Evolutionary conservation across 2,329 filamentous ascomycete species (phyloP).

Genomic region (Alternaria consortialis): DNA sequence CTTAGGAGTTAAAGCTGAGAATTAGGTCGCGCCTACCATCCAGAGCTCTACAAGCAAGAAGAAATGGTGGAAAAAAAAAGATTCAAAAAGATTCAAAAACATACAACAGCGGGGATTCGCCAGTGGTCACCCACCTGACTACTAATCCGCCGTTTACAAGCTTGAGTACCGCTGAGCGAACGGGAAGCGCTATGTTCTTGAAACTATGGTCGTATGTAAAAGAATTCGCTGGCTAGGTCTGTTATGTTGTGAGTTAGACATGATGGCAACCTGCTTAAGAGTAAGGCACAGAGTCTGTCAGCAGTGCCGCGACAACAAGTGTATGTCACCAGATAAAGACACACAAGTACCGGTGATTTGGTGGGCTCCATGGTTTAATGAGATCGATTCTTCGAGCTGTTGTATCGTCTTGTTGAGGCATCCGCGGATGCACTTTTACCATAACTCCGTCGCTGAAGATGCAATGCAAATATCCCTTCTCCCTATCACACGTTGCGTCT

Average conservation of each 20-base stretch:
- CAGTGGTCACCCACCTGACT: not conserved
- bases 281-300: not conserved
- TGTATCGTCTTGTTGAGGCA: not conserved
- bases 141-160: not conserved
- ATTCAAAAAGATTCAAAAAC: not conserved
- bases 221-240: too few species aligned
- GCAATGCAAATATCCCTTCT: conserved; percentile 11
- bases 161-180: conserved; percentile 1
- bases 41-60: not conserved
- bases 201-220: conserved; percentile 3
- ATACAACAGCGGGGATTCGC: not conserved
- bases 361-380: not conserved
- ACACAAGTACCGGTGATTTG: not conserved
- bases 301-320: not conserved
- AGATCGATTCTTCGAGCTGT: conserved; percentile 4
- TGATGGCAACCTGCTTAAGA: not conserved
- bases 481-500: not conserved
- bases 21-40: not conserved
- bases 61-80: not conserved
- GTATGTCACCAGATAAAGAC: not conserved
- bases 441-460: conserved; percentile 41
- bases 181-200: not conserved
- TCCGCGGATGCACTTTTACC: conserved; percentile 18
- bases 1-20: too few species aligned
- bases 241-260: not conserved